phyloP scores from a whole-genome alignment of 768 basidiomycete genomes.

The Xerocomus spinulosus region DNA sequence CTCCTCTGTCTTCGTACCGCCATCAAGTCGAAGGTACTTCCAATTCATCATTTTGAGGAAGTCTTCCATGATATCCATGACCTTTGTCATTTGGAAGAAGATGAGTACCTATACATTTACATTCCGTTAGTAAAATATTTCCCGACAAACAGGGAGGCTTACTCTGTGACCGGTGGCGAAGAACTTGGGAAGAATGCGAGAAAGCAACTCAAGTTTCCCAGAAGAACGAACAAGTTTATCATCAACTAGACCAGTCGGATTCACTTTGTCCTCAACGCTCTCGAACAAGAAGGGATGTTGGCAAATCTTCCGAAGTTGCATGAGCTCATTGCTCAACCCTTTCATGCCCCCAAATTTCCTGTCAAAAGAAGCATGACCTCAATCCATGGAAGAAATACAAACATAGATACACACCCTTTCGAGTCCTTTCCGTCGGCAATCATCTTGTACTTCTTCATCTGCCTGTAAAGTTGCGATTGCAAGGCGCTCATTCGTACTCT shows the following conservation, averaged over 20 bases:
- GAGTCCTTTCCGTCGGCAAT: constrained; percentile 76
- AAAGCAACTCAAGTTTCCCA: constrained; percentile 91
- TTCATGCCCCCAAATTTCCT: constrained; percentile 79
- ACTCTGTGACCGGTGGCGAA: constrained; percentile 90
- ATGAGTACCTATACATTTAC: constrained; percentile 71
- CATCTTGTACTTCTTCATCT: constrained; percentile 99
- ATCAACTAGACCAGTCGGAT: constrained; percentile 75
- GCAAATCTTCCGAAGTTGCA: constrained; percentile 97
- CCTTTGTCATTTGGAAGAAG: constrained; percentile 99
- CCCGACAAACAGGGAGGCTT: constrained; percentile 11
- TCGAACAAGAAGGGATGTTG: constrained; percentile 97
- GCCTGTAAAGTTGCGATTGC: constrained; percentile 90
- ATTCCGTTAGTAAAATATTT: not conserved
- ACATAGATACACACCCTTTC: constrained; percentile 56
- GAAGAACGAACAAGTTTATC: constrained; percentile 81
- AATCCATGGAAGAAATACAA: not conserved
- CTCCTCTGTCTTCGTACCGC: constrained; percentile 94
- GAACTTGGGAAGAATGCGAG: constrained; percentile 91
- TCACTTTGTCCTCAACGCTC: constrained; percentile 91
- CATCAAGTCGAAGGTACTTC: constrained; percentile 91
- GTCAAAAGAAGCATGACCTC: constrained; percentile 8
- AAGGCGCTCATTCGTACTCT: constrained; percentile 92
- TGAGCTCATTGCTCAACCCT: constrained; percentile 89
- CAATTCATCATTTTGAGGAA: constrained; percentile 84
- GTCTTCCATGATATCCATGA: constrained; percentile 98